Conservation (phyloP, 1,284 basidiomycete genomes). For the Austroboletus rostrupii region DNA sequence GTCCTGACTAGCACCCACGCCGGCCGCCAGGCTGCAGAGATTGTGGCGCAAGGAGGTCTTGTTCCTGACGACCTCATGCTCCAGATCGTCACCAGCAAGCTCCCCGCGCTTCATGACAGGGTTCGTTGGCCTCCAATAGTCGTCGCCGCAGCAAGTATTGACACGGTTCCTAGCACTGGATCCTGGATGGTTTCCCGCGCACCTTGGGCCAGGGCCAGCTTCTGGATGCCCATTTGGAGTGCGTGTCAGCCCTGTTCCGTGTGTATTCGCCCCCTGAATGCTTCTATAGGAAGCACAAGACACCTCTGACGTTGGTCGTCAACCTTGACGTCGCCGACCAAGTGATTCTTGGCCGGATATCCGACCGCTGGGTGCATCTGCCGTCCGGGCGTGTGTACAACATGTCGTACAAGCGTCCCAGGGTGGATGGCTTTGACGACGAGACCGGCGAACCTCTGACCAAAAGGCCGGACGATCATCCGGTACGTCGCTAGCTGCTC, state of each 20-base stretch:
- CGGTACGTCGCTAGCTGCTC: slow-evolving; percentile 48
- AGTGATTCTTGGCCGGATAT: slow-evolving; percentile 86
- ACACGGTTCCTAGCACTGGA: slow-evolving; percentile 65
- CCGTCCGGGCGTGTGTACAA: slow-evolving; percentile 95
- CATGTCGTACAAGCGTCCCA: slow-evolving; percentile 86
- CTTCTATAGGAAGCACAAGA: slow-evolving; percentile 46
- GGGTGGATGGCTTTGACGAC: slow-evolving; percentile 84
- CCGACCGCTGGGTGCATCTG: slow-evolving; percentile 91
- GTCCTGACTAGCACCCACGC: slow-evolving; percentile 66
- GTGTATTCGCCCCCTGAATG: not conserved
- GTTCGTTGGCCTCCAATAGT: slow-evolving; percentile 33
- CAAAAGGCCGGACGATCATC: slow-evolving; percentile 90
- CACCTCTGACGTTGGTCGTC: slow-evolving; percentile 79
- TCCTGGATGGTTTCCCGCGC: slow-evolving; percentile 94
- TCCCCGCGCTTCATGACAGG: slow-evolving; percentile 65
- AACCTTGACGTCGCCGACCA: slow-evolving; percentile 91
- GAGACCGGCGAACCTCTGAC: slow-evolving; percentile 87
- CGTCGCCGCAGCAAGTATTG: not conserved
- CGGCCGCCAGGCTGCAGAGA: slow-evolving; percentile 67
- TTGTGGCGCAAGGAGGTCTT: slow-evolving; percentile 72
- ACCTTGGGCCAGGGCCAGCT: slow-evolving; percentile 87
- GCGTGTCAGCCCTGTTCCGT: slow-evolving; percentile 21
- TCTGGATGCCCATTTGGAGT: slow-evolving; percentile 74
- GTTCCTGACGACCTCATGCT: slow-evolving; percentile 78
- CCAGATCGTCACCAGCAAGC: slow-evolving; percentile 66